Percentiles rank a stretch among this genome's conserved stretches.
phyloP scores from a whole-genome alignment of 208 protist genomes.

The Acanthamoeba healyi region DNA sequence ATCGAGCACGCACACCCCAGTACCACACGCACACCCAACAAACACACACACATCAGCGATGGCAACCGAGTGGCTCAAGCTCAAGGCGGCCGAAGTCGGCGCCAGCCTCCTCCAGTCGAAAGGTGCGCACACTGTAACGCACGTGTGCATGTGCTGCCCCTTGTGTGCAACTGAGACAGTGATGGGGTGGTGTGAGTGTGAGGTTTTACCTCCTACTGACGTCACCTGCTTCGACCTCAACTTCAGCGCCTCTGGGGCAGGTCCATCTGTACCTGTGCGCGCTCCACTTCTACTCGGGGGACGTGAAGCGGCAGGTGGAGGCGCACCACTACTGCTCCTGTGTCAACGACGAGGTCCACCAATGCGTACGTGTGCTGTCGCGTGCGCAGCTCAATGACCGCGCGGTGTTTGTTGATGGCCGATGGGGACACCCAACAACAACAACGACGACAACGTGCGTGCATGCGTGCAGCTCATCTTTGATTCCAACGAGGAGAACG shows the following conservation, averaged over 20 bases:
- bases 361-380: constrained; percentile 73
- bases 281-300: constrained; percentile 28
- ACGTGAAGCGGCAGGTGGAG: constrained; percentile 56
- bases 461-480: constrained; percentile 50
- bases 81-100: background rate
- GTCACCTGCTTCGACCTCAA: background rate
- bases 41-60: background rate
- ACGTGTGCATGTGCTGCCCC: no score
- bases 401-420: no score
- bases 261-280: constrained; percentile 47
- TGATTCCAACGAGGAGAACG: constrained; percentile 39
- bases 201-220: no score
- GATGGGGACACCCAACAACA: no score
- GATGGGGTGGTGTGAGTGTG: no score
- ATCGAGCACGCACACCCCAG: no score
- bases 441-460: no score
- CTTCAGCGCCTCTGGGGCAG: background rate
- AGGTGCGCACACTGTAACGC: no score
- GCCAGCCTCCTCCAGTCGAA: constrained; percentile 8
- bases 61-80: background rate
- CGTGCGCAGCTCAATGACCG: no score
- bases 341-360: constrained; percentile 56
- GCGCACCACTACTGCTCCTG: constrained; percentile 79
- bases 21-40: background rate
- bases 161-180: no score